Evolutionary conservation across 2,329 filamentous ascomycete genomes (phyloP).

Genomic region (Rhexocercosporidium sp.): DNA sequence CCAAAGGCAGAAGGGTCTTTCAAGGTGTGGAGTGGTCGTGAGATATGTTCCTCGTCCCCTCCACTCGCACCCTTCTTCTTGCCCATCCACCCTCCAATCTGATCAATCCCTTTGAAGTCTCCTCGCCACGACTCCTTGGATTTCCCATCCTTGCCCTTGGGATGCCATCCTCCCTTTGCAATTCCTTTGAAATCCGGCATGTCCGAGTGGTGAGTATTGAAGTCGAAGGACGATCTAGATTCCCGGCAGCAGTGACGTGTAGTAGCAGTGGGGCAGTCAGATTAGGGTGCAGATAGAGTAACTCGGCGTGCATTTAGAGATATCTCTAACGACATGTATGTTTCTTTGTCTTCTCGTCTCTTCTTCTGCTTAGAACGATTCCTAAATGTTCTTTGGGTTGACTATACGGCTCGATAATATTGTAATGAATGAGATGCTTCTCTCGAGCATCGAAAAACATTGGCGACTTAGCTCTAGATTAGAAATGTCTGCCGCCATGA

Average conservation of each 20-base stretch:
- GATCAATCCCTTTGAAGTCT: constrained; percentile 44
- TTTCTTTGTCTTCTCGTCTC: background rate
- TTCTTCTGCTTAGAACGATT: background rate
- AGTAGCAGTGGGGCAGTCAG: constrained; percentile 21
- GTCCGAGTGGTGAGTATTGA: constrained; percentile 46
- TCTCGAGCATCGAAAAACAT: too few relatives aligned
- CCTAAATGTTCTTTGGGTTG: background rate
- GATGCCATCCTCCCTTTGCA: constrained; percentile 59
- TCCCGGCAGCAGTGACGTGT: constrained; percentile 15
- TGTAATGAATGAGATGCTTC: too few relatives aligned
- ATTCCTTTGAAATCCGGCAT: constrained; percentile 55
- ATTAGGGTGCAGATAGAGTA: constrained; percentile 3
- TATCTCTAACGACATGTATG: background rate
- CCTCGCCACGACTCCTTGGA: constrained; percentile 57
- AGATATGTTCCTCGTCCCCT: constrained; percentile 32
- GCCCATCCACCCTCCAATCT: constrained; percentile 44
- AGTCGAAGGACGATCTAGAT: background rate
- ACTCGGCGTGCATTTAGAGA: background rate
- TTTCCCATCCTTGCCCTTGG: constrained; percentile 56
- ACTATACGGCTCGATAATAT: background rate
- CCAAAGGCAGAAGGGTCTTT: constrained; percentile 70
- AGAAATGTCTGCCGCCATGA: too few relatives aligned
- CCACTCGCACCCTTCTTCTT: constrained; percentile 39
- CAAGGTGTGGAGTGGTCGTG: constrained; percentile 60
- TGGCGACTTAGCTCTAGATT: too few relatives aligned